These are phyloP conservation scores for Chlamydomonas applanata DNA, from an alignment of 139 green algal genomes.

Conservation along the genomic window DNA sequence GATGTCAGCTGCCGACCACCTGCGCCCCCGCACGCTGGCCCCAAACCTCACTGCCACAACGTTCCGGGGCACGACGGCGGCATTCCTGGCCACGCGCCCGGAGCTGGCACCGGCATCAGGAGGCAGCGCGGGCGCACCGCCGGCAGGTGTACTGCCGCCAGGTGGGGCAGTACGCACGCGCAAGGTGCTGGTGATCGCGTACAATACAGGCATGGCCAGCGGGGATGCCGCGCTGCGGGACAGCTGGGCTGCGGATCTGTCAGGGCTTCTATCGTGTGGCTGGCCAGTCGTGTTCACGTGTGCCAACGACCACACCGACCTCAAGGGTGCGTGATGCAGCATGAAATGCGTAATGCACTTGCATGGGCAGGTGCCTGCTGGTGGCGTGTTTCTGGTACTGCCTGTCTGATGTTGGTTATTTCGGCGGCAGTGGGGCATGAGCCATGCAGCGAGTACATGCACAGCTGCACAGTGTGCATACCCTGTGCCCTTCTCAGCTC, in stretches of 20 bases:
- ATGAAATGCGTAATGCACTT: no score
- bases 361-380: no score
- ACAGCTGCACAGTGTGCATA: no score
- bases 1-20: constrained; percentile 6
- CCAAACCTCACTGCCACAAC: background rate
- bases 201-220: constrained; percentile 26
- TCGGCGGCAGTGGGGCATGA: no score
- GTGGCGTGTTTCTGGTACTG: no score
- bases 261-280: background rate
- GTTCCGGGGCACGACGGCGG: constrained; percentile 4
- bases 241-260: constrained; percentile 14
- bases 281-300: constrained; percentile 15
- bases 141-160: no score
- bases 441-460: no score
- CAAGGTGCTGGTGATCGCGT: constrained; percentile 11
- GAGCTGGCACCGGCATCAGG: constrained; percentile 6
- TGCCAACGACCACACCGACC: constrained; percentile 26
- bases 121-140: background rate
- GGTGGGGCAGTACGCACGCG: no score
- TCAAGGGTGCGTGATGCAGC: constrained; percentile 1
- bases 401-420: no score
- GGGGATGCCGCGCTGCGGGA: constrained; percentile 8
- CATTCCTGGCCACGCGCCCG: constrained; percentile 1
- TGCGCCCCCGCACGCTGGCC: background rate
- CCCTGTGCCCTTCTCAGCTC: no score